Conservation (phyloP, 148 eudicot genomes). For the Chenopodium quinoa region DNA sequence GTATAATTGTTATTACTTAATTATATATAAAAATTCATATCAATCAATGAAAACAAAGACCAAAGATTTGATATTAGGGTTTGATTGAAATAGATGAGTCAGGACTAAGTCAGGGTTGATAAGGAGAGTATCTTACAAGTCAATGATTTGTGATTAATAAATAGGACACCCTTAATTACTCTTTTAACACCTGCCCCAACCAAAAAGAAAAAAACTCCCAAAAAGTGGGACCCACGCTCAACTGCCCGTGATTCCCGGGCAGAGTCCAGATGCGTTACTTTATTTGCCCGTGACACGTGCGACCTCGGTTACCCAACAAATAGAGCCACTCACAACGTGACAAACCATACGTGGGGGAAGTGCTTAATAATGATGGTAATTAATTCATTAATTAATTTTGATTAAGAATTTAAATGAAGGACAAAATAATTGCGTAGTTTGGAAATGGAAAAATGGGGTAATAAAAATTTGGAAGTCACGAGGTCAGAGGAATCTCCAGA, state of each 20-base stretch:
- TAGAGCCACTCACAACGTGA: constrained; percentile 11
- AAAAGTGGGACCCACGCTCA: constrained; percentile 7
- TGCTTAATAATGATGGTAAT: not conserved
- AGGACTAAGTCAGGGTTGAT: constrained; percentile 6
- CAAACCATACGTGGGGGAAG: constrained; percentile 21
- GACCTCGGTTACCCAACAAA: constrained; percentile 16
- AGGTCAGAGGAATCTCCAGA: constrained; percentile 27
- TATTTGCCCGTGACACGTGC: constrained; percentile 32
- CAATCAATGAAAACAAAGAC: too few relatives aligned
- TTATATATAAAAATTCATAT: too few relatives aligned
- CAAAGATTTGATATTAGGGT: not conserved
- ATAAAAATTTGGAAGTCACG: constrained; percentile 7
- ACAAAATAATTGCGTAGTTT: not conserved
- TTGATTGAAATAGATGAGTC: constrained; percentile 11
- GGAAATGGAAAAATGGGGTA: not conserved
- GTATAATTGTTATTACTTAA: too few relatives aligned
- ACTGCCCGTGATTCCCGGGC: constrained; percentile 33
- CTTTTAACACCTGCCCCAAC: constrained; percentile 22
- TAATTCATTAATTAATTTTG: not conserved
- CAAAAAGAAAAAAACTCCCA: not conserved
- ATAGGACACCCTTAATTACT: not conserved
- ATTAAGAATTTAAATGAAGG: not conserved
- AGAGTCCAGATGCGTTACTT: not conserved
- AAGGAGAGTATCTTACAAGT: constrained; percentile 15
- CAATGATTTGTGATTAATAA: constrained; percentile 18